phyloP scores from a whole-genome alignment of 2,329 filamentous ascomycete genomes.

The Phaeoacremonium minimum region DNA sequence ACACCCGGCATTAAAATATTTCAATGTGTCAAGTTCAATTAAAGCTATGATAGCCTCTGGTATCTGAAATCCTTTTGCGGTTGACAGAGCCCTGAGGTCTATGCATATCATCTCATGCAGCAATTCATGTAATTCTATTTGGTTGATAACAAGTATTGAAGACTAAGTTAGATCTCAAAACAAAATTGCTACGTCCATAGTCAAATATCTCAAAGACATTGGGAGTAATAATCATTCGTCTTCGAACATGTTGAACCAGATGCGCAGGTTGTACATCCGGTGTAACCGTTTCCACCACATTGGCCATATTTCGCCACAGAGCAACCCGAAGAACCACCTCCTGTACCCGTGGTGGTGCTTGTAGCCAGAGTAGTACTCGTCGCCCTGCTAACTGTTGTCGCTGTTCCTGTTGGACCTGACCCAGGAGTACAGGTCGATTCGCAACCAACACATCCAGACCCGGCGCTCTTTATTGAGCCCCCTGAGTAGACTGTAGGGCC shows the following conservation, averaged over 20 bases:
- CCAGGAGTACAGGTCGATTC: slow-evolving; percentile 31
- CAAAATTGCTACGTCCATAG: too few species aligned
- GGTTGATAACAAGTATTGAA: too few species aligned
- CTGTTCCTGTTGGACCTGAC: neutral
- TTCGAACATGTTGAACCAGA: slow-evolving; percentile 6
- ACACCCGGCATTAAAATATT: too few species aligned
- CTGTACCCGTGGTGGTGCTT: slow-evolving; percentile 3
- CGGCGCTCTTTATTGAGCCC: slow-evolving; percentile 34
- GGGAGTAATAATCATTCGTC: slow-evolving; percentile 8
- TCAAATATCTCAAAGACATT: too few species aligned
- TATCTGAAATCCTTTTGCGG: too few species aligned
- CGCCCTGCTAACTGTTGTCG: neutral
- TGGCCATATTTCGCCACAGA: slow-evolving; percentile 4
- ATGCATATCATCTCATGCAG: too few species aligned
- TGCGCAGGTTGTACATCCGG: slow-evolving; percentile 5
- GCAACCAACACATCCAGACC: slow-evolving; percentile 32
- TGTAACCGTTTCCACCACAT: slow-evolving; percentile 6
- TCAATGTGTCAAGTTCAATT: too few species aligned
- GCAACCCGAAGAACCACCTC: slow-evolving; percentile 2
- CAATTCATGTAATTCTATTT: too few species aligned
- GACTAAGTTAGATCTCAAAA: too few species aligned
- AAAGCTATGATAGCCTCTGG: too few species aligned
- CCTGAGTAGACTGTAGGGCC: slow-evolving; percentile 35
- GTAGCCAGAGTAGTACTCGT: neutral
- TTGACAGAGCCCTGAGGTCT: too few species aligned